Conservation (phyloP, 1,139 yeast species). For the Geotrichum carabidarum region DNA sequence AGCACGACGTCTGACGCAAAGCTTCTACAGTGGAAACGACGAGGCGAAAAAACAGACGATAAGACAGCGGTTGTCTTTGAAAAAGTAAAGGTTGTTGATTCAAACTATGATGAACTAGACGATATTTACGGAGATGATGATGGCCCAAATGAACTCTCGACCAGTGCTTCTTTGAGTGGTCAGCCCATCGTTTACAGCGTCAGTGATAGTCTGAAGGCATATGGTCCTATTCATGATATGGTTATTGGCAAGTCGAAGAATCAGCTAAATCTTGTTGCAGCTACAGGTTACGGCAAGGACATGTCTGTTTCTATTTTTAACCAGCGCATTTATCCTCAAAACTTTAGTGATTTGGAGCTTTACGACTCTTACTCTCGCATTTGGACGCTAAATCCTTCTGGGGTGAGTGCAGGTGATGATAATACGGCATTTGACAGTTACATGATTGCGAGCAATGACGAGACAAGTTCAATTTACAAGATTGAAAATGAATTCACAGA, state of each 20-base stretch:
- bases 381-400: conserved; percentile 36
- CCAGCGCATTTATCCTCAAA: conserved; percentile 68
- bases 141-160: conserved; percentile 25
- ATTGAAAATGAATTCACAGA: conserved; percentile 64
- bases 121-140: conserved; percentile 39
- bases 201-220: conserved; percentile 55
- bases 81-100: conserved; percentile 36
- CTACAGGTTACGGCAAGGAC: conserved; percentile 59
- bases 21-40: conserved; percentile 38
- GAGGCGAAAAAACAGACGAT: conserved; percentile 24
- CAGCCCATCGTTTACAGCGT: conserved; percentile 27
- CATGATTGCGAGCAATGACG: conserved; percentile 55
- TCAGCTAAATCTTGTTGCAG: conserved; percentile 55
- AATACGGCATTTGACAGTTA: conserved; percentile 45
- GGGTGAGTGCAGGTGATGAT: conserved; percentile 13
- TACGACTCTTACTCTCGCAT: conserved; percentile 21
- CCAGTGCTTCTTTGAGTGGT: conserved; percentile 13
- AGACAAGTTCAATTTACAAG: conserved; percentile 54
- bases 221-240: conserved; percentile 73
- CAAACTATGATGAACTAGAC: conserved; percentile 34
- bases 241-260: conserved; percentile 69
- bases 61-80: conserved; percentile 17
- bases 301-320: conserved; percentile 60
- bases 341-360: conserved; percentile 74
- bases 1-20: conserved; percentile 44